Evolutionary conservation across 805 yeast species (phyloP).

Genomic region (Wickerhamiella shivajii): DNA sequence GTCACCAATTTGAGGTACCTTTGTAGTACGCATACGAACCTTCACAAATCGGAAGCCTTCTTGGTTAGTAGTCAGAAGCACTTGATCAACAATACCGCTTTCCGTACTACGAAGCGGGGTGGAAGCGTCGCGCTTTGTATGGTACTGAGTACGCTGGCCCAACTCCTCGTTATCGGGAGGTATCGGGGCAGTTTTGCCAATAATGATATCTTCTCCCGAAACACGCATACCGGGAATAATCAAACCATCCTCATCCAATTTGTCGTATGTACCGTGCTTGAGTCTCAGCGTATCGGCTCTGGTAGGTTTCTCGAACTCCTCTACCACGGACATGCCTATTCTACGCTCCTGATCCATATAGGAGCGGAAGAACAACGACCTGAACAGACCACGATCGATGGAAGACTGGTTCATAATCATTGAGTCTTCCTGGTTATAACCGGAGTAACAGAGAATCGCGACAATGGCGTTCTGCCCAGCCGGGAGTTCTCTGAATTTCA

Average conservation of each 20-base stretch:
- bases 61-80: slow-evolving; percentile 88
- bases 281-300: slow-evolving; percentile 87
- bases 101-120: slow-evolving; percentile 95
- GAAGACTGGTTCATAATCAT: slow-evolving; percentile 99
- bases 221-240: slow-evolving; percentile 98
- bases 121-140: slow-evolving; percentile 96
- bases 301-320: slow-evolving; percentile 94
- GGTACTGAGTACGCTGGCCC: slow-evolving; percentile 97
- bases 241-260: slow-evolving; percentile 94
- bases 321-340: slow-evolving; percentile 96
- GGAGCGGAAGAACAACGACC: slow-evolving; percentile 91
- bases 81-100: slow-evolving; percentile 97
- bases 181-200: slow-evolving; percentile 97
- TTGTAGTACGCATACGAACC: slow-evolving; percentile 97
- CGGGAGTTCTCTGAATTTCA: slow-evolving; percentile 94
- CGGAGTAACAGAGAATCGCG: slow-evolving; percentile 95
- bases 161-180: slow-evolving; percentile 98
- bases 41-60: slow-evolving; percentile 96
- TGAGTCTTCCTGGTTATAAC: slow-evolving; percentile 99
- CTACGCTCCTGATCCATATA: slow-evolving; percentile 98
- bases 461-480: slow-evolving; percentile 99
- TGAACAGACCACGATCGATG: slow-evolving; percentile 89
- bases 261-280: slow-evolving; percentile 97
- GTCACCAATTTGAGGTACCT: slow-evolving; percentile 97
- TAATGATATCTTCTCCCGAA: slow-evolving; percentile 95